phyloP scores from a whole-genome alignment of 208 protist genomes.

The Leishmania major region DNA sequence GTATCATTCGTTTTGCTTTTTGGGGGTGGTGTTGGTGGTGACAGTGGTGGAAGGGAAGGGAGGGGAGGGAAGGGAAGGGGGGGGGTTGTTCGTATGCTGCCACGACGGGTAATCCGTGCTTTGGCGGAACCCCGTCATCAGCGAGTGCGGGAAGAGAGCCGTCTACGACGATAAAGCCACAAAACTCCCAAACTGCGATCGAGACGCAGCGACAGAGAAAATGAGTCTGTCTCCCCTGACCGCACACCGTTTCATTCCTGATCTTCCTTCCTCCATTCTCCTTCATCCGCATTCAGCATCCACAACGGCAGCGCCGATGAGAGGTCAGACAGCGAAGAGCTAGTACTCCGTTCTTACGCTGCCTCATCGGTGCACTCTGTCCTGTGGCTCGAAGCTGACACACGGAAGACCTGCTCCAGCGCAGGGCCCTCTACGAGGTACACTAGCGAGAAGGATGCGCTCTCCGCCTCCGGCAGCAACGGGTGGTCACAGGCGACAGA shows the following conservation, averaged over 20 bases:
- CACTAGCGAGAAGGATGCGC: slow-evolving; percentile 59
- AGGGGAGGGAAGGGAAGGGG: too few relatives aligned
- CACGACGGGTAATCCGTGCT: background rate
- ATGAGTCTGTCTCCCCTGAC: background rate
- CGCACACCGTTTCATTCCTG: background rate
- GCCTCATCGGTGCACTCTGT: background rate
- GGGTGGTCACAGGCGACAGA: slow-evolving; percentile 73
- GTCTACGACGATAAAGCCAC: too few relatives aligned
- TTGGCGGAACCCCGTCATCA: background rate
- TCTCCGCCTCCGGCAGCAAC: slow-evolving; percentile 53
- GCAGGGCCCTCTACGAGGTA: slow-evolving; percentile 62
- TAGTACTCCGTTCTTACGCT: background rate
- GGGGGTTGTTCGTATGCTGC: background rate
- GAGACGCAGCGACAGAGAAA: background rate
- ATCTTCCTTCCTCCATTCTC: background rate
- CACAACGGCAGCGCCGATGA: background rate
- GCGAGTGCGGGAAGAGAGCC: background rate
- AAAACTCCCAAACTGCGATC: too few relatives aligned
- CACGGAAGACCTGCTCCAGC: slow-evolving; percentile 34
- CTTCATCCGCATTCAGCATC: background rate
- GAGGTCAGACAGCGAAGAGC: background rate
- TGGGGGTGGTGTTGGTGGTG: background rate
- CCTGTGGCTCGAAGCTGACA: slow-evolving; percentile 6
- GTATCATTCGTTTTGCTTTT: background rate
- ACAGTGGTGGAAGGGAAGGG: too few relatives aligned